Base-by-base conservation (phyloP, 2,329 filamentous ascomycete species). In the Fusarium sp. region DNA sequence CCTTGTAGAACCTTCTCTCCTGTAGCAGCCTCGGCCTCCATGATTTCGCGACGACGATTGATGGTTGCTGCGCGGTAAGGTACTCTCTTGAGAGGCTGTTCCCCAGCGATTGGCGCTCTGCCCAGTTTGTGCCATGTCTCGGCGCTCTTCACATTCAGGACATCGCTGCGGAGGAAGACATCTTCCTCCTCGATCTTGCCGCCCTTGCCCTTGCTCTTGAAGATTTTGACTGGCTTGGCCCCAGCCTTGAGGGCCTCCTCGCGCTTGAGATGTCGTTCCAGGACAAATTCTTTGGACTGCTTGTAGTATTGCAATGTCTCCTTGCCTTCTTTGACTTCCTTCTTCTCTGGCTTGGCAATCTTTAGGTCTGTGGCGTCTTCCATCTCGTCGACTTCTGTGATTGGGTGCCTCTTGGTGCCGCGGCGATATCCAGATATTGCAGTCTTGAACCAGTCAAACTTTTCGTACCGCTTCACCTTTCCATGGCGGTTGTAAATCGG, bases 71-170 rank as follows among this genome's bases (percentile, higher is more conserved):
- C 97, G 47, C 97, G 93, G 80, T 97, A 95, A 0, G 96, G 95
- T 0, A 98, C 97, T 47, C 90, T 88, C 81, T 99, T 99, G 69
- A 98, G 84, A 0, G 97, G 94, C 58, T 91, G 84, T 74, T 93
- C 91, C 4, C 94, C 95, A 0, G 87, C 79, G 29, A 90, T 88
- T 4, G 97, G 91, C 29, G 91, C 92, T 13, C 96, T 90, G 0
- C 97, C 97, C 85, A 98, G 96, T 81, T 98, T 98, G 81, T 98
- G 97, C 97, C 97, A 99, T 2, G 94, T 98, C 81, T 99, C 97
- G 2, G 94, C 93, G 31, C 94, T 97, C 82, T 98, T 95, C 81
- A 97, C 97, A 42, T 89, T 88, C 3, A 95, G 91, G 0, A 98
- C 91, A 74, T 98, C 95, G 63, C 90, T 89, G 36, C 96, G 91